Conservation (phyloP, 169 alveolate genomes). For the Plasmodium reichenowi region DNA sequence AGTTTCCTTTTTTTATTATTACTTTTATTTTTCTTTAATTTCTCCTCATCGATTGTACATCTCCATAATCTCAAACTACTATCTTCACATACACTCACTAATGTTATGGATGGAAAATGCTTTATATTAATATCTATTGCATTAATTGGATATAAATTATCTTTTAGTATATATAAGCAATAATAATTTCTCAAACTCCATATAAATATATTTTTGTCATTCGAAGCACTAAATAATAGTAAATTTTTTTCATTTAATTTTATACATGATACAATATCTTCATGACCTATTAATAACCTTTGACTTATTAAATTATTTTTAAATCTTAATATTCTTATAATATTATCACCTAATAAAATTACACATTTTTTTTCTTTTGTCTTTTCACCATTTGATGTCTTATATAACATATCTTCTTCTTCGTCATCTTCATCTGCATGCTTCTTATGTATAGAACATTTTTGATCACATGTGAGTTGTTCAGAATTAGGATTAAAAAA, state of each 20-base stretch:
- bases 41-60: constrained; percentile 13
- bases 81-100: constrained; percentile 77
- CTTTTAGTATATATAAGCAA: constrained; percentile 62
- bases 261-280: constrained; percentile 67
- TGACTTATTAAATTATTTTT: constrained; percentile 52
- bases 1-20: constrained; percentile 44
- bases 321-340: constrained; percentile 56
- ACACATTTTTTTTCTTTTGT: constrained; percentile 16
- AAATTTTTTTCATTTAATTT: constrained; percentile 35
- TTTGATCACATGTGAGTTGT: not conserved
- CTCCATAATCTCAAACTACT: constrained; percentile 70
- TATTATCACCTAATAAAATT: constrained; percentile 58
- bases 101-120: constrained; percentile 22
- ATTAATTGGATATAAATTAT: constrained; percentile 65
- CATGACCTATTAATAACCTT: constrained; percentile 68
- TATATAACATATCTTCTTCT: not conserved
- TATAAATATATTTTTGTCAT: constrained; percentile 69
- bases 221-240: constrained; percentile 73
- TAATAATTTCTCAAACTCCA: constrained; percentile 53
- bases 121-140: constrained; percentile 65
- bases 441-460: not conserved
- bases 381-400: not conserved
- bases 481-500: constrained; percentile 19
- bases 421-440: not conserved
- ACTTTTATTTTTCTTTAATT: constrained; percentile 9